These are phyloP conservation scores for Pleurotus salmoneostramineus DNA, from an alignment of 768 basidiomycete genomes.

Conservation along the genomic window DNA sequence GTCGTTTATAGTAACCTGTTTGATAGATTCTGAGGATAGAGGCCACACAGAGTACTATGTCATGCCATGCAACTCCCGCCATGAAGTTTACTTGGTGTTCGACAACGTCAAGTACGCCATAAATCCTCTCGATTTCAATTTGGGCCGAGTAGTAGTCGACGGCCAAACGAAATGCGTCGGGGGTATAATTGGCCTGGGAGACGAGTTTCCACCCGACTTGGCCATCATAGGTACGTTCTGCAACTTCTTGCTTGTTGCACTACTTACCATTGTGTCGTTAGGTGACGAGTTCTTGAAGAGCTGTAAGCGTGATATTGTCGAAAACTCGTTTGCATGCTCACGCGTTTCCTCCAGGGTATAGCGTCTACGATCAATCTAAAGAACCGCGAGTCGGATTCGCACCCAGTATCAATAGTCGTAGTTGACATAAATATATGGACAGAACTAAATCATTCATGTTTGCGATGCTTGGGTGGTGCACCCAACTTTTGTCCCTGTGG, in stretches of 20 bases:
- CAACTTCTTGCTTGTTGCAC: background rate
- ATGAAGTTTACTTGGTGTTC: slow-evolving; percentile 40
- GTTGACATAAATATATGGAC: background rate
- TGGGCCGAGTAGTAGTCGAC: slow-evolving; percentile 29
- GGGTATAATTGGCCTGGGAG: slow-evolving; percentile 43
- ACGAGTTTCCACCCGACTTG: slow-evolving; percentile 45
- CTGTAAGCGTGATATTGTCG: slow-evolving; percentile 28
- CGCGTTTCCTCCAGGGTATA: slow-evolving; percentile 42
- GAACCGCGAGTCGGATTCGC: slow-evolving; percentile 54
- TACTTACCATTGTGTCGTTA: too few relatives aligned
- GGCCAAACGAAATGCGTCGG: slow-evolving; percentile 41
- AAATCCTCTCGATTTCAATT: slow-evolving; percentile 49
- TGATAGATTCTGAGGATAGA: too few relatives aligned
- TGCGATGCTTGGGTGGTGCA: slow-evolving; percentile 9
- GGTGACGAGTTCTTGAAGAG: slow-evolving; percentile 66
- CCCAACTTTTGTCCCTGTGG: slow-evolving; percentile 12
- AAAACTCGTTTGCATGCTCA: background rate
- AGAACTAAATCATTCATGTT: background rate
- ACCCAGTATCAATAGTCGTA: slow-evolving; percentile 45
- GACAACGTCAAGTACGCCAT: slow-evolving; percentile 36
- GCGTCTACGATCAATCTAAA: slow-evolving; percentile 55
- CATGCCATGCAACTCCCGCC: slow-evolving; percentile 42
- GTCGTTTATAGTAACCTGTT: too few relatives aligned
- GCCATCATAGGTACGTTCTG: slow-evolving; percentile 50
- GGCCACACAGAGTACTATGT: slow-evolving; percentile 55